Evolutionary conservation across 2,329 filamentous ascomycete genomes (phyloP).

Genomic region (Ambrosiella xylebori): DNA sequence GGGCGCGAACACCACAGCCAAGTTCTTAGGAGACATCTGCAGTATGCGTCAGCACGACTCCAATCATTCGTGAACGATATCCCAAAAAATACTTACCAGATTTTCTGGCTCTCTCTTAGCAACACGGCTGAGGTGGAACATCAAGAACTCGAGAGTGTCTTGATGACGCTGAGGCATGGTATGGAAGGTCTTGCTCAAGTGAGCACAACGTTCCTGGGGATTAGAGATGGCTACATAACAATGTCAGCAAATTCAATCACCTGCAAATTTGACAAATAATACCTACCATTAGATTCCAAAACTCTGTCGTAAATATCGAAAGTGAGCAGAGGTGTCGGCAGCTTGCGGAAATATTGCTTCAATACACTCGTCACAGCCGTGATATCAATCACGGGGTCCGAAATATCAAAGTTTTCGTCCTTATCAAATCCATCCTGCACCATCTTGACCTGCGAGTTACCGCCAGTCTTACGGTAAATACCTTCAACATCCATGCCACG

Average conservation of each 20-base stretch:
- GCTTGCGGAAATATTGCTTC: constrained; percentile 93
- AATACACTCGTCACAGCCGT: constrained; percentile 88
- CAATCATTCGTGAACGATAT: neutral
- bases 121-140: constrained; percentile 83
- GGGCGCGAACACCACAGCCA: constrained; percentile 92
- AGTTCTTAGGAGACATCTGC: constrained; percentile 87
- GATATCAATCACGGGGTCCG: constrained; percentile 84
- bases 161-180: constrained; percentile 68
- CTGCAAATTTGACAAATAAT: neutral
- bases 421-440: constrained; percentile 87
- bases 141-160: constrained; percentile 80
- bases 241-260: constrained; percentile 11
- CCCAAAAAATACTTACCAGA: constrained; percentile 37
- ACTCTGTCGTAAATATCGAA: constrained; percentile 84
- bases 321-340: constrained; percentile 77
- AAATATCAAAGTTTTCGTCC: constrained; percentile 75
- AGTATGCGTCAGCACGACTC: neutral
- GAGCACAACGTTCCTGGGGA: constrained; percentile 48
- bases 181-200: constrained; percentile 57
- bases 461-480: constrained; percentile 94
- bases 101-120: constrained; percentile 71
- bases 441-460: constrained; percentile 73
- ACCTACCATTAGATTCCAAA: constrained; percentile 60
- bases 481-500: constrained; percentile 95
- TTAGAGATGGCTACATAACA: constrained; percentile 41